Evolutionary conservation across 495 filamentous ascomycete genomes (phyloP), one percentile per base, ranked within the genome.

Genomic region (Lepraria neglecta): DNA sequence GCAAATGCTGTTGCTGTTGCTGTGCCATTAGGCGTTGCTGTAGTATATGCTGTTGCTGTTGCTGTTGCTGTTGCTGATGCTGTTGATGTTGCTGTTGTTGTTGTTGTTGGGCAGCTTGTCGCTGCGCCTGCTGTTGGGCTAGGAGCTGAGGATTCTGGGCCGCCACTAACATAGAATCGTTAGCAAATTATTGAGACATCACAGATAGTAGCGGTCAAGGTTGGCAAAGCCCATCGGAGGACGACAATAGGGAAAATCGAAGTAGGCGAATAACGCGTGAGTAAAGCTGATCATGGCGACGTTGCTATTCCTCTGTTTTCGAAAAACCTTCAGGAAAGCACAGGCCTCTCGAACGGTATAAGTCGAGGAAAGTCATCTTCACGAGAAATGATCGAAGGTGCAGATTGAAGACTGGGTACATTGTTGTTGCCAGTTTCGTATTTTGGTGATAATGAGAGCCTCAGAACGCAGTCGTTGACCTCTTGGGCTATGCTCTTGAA

Each of bases 101-200:
- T 0, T 71, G 69, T 65, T 76, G 76, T 46, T 72, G 74, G 54
- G 70, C 73, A 5, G 71, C 72, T n/a, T 67, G 69, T 28, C 62
- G 67, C 28, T 71, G 69, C 46, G 62, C 72, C 46, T 78, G 75
- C 46, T 69, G 33, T 59, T 64, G 48, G 17, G n/a, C n/a, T n/a
- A 70, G 64, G 28, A 59, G 62, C 30, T 53, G 51, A n/a, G 63
- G 60, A 31, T 68, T 68, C 21, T 66, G 68, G 33, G 33, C 33
- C 7, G 27, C 27, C 55, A 64, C 56, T 52, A 48, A 28, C 11
- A 35, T 21, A 33, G 11, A 12, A 12, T 38, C 66, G 65, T 57
- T 35, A 61, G 63, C 45, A 7, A 54, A 14, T 17, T 17, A 63
- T 48, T 69, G 65, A 24, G 68, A 55, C 31, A 65, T 65, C 63